Conservation (phyloP, 352 stramenopile genomes). For the Albugo laibachii region DNA sequence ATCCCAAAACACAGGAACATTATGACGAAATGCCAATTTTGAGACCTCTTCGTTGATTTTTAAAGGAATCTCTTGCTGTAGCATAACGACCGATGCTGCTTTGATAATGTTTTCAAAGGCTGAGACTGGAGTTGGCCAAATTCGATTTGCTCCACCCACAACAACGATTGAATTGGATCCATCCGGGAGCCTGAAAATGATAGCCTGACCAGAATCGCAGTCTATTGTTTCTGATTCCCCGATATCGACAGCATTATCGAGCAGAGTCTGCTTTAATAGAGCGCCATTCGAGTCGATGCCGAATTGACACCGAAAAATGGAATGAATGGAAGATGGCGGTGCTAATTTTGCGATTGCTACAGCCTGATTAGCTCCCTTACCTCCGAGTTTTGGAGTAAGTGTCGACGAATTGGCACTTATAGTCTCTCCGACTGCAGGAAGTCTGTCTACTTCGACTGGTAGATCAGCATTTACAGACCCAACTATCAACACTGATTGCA, state of each 20-base stretch:
- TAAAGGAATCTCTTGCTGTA: constrained; percentile 53
- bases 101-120: constrained; percentile 22
- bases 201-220: constrained; percentile 49
- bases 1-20: constrained; percentile 58
- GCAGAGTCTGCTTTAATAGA: constrained; percentile 21
- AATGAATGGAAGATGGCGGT: constrained; percentile 2
- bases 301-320: constrained; percentile 47
- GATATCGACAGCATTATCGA: constrained; percentile 13
- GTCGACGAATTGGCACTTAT: constrained; percentile 32
- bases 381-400: constrained; percentile 39
- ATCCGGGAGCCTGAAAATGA: constrained; percentile 65
- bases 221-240: constrained; percentile 15
- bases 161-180: constrained; percentile 77
- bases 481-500: constrained; percentile 29
- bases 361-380: constrained; percentile 68
- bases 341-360: constrained; percentile 29
- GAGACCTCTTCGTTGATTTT: constrained; percentile 31
- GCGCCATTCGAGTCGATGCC: constrained; percentile 40
- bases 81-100: constrained; percentile 29
- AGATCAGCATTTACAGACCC: constrained; percentile 73
- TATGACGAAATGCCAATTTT: constrained; percentile 18
- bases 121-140: constrained; percentile 17
- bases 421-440: constrained; percentile 49
- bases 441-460: constrained; percentile 43
- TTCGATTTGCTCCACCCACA: constrained; percentile 47